These are phyloP conservation scores for Metschnikowia matae DNA, from an alignment of 805 yeast genomes.

Conservation along the genomic window DNA sequence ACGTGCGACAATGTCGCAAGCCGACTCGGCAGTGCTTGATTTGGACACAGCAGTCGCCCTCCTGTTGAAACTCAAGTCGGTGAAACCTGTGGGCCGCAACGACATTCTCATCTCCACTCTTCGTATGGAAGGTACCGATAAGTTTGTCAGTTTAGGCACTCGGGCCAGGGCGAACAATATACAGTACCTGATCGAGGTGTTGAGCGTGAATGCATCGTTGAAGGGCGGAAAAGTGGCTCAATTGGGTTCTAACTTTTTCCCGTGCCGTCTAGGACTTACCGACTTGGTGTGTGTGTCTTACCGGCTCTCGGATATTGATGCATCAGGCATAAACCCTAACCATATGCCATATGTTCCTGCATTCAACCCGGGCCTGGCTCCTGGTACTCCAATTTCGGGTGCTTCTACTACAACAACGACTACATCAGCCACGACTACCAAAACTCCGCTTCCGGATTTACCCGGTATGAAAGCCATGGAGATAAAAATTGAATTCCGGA, in stretches of 20 bases:
- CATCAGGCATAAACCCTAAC: not conserved
- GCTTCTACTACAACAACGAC: not conserved
- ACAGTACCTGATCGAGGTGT: not conserved
- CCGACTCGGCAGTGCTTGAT: not conserved
- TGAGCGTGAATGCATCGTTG: not conserved
- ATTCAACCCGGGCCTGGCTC: not conserved
- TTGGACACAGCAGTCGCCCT: slow-evolving; percentile 37
- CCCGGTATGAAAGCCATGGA: slow-evolving; percentile 26
- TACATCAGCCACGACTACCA: no score
- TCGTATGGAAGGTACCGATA: slow-evolving; percentile 45
- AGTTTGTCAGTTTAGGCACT: slow-evolving; percentile 20
- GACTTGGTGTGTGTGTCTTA: slow-evolving; percentile 13
- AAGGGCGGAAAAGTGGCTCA: slow-evolving; percentile 16
- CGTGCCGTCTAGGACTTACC: slow-evolving; percentile 7
- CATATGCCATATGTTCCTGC: not conserved
- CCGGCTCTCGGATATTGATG: slow-evolving; percentile 24
- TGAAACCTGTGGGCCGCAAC: slow-evolving; percentile 46
- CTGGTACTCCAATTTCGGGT: not conserved
- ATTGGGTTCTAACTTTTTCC: slow-evolving; percentile 12
- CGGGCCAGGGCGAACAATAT: not conserved
- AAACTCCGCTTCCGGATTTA: slow-evolving; percentile 8
- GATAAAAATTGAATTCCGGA: slow-evolving; percentile 25
- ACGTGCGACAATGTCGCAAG: not conserved
- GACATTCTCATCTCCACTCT: slow-evolving; percentile 45
- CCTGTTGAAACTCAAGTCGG: slow-evolving; percentile 43